Evolutionary conservation across 208 protist species (phyloP).

Genomic region (Balamuthia mandrillaris): DNA sequence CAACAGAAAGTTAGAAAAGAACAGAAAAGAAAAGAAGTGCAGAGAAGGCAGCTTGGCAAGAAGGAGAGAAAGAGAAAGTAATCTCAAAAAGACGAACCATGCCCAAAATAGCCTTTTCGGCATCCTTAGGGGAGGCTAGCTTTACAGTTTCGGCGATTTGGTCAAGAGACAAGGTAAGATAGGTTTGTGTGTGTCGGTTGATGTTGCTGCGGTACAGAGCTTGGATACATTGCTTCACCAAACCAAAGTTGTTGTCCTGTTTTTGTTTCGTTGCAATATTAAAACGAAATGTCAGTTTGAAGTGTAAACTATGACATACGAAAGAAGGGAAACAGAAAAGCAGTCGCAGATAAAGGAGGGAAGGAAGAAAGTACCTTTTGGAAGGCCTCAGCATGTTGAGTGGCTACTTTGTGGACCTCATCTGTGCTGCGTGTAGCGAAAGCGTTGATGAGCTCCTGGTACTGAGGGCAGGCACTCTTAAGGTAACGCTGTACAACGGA

Average conservation of each 20-base stretch:
- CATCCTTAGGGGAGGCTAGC: slow-evolving; percentile 42
- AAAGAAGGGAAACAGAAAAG: not conserved
- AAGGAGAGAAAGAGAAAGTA: not conserved
- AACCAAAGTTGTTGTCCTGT: slow-evolving; percentile 65
- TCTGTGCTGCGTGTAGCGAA: slow-evolving; percentile 26
- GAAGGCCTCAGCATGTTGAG: slow-evolving; percentile 49
- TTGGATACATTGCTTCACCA: slow-evolving; percentile 63
- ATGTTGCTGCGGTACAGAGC: slow-evolving; percentile 59
- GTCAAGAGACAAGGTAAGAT: slow-evolving; percentile 65
- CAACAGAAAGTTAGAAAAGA: no score
- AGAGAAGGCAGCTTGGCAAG: not conserved
- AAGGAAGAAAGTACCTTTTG: not conserved
- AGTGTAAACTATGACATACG: not conserved
- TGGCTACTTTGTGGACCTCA: slow-evolving; percentile 36
- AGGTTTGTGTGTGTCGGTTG: slow-evolving; percentile 67
- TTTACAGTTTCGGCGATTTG: slow-evolving; percentile 61
- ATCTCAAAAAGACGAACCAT: slow-evolving; percentile 46
- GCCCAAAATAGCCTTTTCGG: slow-evolving; percentile 50
- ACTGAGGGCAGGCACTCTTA: slow-evolving; percentile 57
- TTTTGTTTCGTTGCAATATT: not conserved
- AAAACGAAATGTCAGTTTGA: not conserved
- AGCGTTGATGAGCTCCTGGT: slow-evolving; percentile 57
- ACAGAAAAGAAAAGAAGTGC: not conserved
- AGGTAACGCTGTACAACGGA: slow-evolving; percentile 53
- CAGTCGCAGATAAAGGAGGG: not conserved